Conservation (phyloP, 805 yeast species). For the Pichia cephalocereana region DNA sequence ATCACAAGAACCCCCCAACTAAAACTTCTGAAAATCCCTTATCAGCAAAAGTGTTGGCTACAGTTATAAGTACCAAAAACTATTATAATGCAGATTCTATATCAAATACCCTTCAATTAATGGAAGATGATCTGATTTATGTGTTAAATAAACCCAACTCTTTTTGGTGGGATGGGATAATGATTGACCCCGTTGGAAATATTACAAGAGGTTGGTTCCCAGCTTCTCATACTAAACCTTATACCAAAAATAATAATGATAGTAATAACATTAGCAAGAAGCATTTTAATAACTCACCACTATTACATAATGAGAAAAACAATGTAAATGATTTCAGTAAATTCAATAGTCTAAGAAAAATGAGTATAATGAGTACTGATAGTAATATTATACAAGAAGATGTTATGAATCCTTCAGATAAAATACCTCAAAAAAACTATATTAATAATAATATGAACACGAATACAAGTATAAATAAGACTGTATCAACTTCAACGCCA, state of each 20-base stretch:
- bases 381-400: too few species aligned
- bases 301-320: too few species aligned
- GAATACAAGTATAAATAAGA: too few species aligned
- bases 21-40: not conserved
- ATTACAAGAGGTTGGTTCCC: conserved; percentile 82
- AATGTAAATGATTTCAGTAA: too few species aligned
- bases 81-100: conserved; percentile 43
- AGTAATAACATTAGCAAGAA: too few species aligned
- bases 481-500: too few species aligned
- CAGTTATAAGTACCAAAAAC: conserved; percentile 37
- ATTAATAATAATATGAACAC: too few species aligned
- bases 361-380: too few species aligned
- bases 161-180: conserved; percentile 88
- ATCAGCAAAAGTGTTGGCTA: conserved; percentile 26
- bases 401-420: too few species aligned
- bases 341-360: too few species aligned
- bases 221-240: conserved; percentile 18
- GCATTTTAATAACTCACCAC: too few species aligned
- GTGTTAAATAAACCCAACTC: conserved; percentile 54
- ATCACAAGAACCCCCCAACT: not conserved
- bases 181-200: conserved; percentile 30
- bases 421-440: too few species aligned
- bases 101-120: conserved; percentile 42
- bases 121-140: conserved; percentile 60
- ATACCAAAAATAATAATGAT: not conserved